These are phyloP conservation scores for Chlorella variabilis DNA, from an alignment of 163 green algal genomes.

Conservation along the genomic window DNA sequence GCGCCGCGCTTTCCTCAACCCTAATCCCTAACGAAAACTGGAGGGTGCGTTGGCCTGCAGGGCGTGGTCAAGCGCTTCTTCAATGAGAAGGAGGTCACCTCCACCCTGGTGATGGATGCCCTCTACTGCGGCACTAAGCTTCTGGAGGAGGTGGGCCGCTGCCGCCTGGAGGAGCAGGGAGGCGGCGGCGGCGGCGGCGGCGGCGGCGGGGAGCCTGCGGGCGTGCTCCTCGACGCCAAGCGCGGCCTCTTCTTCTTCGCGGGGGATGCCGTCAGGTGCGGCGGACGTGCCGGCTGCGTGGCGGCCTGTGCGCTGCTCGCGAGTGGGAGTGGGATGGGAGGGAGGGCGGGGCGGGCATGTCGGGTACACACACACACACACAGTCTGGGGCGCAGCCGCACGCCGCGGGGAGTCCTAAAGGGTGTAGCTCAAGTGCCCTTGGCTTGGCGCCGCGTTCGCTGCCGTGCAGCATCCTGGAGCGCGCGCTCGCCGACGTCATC, in stretches of 20 bases:
- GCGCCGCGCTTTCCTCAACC: too few relatives aligned
- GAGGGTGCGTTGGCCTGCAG: too few relatives aligned
- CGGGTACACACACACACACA: too few relatives aligned
- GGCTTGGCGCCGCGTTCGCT: too few relatives aligned
- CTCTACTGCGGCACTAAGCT: slow-evolving; percentile 89
- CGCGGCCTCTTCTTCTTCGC: slow-evolving; percentile 59
- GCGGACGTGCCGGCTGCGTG: not conserved
- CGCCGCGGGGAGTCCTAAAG: too few relatives aligned
- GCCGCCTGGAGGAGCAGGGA: not conserved
- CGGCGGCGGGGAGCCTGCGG: slow-evolving; percentile 5
- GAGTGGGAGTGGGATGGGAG: too few relatives aligned
- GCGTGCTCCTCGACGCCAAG: slow-evolving; percentile 58
- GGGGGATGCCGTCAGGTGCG: slow-evolving; percentile 50
- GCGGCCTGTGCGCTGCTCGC: too few relatives aligned
- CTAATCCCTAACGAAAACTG: too few relatives aligned
- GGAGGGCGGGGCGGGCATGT: too few relatives aligned
- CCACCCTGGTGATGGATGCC: slow-evolving; percentile 97
- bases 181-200: not conserved
- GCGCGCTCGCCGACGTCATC: slow-evolving; percentile 12
- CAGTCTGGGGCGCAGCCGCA: too few relatives aligned
- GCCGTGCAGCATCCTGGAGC: slow-evolving; percentile 37
- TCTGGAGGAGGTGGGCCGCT: slow-evolving; percentile 69
- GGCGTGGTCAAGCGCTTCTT: slow-evolving; percentile 97
- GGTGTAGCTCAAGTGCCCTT: too few relatives aligned
- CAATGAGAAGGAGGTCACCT: slow-evolving; percentile 99